phyloP scores from a whole-genome alignment of 2,329 filamentous ascomycete genomes.

The Penicillium sclerotigenum region DNA sequence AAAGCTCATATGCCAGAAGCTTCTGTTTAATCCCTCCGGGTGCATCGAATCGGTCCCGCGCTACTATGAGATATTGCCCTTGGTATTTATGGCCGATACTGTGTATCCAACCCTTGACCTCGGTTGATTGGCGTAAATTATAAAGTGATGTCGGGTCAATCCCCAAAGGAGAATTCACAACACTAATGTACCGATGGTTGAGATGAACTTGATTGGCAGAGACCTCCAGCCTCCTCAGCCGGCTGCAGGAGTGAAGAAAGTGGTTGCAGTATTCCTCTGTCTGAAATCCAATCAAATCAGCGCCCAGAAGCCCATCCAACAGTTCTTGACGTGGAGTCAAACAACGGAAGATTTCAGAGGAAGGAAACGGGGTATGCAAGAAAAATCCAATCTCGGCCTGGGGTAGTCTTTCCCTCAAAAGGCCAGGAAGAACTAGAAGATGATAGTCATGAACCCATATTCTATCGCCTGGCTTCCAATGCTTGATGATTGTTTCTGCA shows the following conservation, averaged over 20 bases:
- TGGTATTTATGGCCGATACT: conserved; percentile 77
- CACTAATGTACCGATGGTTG: conserved; percentile 84
- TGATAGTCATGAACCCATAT: conserved; percentile 98
- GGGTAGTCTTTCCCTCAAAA: conserved; percentile 77
- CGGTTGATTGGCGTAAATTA: conserved; percentile 63
- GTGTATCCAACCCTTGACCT: conserved; percentile 73
- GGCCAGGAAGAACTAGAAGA: conserved; percentile 76
- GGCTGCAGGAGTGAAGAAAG: conserved; percentile 90
- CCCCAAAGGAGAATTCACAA: conserved; percentile 76
- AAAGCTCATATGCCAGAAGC: conserved; percentile 82
- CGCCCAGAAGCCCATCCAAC: conserved; percentile 85
- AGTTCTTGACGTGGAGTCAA: conserved; percentile 78
- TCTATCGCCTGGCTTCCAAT: conserved; percentile 86
- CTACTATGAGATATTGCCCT: conserved; percentile 85
- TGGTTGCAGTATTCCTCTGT: conserved; percentile 89
- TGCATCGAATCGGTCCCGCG: conserved; percentile 87
- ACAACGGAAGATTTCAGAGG: conserved; percentile 90
- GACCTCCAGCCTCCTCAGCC: conserved; percentile 78
- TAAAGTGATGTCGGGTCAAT: conserved; percentile 75
- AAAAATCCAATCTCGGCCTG: conserved; percentile 95
- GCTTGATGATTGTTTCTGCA: conserved; percentile 78
- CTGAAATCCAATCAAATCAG: conserved; percentile 88
- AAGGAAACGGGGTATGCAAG: conserved; percentile 89
- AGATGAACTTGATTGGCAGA: conserved; percentile 80
- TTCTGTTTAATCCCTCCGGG: conserved; percentile 91